A percentile compares a stretch with the other conserved stretches of the same genome.
Evolutionary conservation across 306 rosid genomes (phyloP).

Genomic region (Cicer yamashitae): DNA sequence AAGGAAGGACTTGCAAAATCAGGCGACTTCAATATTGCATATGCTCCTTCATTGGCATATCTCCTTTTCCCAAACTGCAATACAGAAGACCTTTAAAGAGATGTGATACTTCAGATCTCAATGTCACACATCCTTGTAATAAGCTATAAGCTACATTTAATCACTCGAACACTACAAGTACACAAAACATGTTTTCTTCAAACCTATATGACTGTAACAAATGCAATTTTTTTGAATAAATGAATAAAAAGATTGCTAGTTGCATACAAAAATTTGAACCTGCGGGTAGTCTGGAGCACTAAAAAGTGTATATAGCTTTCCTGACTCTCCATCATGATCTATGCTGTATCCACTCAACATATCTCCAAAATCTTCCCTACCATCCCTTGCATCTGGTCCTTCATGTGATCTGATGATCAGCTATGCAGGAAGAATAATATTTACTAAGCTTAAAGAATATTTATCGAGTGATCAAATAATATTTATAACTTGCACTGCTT

Average conservation of each 20-base stretch:
- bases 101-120: slow-evolving; percentile 41
- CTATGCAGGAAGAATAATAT: slow-evolving; percentile 57
- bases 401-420: slow-evolving; percentile 94
- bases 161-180: slow-evolving; percentile 17
- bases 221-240: slow-evolving; percentile 20
- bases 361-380: slow-evolving; percentile 72
- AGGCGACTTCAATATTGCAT: slow-evolving; percentile 74
- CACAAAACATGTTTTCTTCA: slow-evolving; percentile 30
- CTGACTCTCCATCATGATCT: slow-evolving; percentile 82
- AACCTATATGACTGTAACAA: slow-evolving; percentile 18
- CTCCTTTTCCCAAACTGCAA: slow-evolving; percentile 72
- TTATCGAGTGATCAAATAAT: slow-evolving; percentile 7
- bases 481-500: neutral
- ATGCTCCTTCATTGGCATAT: slow-evolving; percentile 80
- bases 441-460: slow-evolving; percentile 32
- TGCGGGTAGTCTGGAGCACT: slow-evolving; percentile 89
- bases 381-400: slow-evolving; percentile 87
- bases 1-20: slow-evolving; percentile 75
- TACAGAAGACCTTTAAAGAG: slow-evolving; percentile 40
- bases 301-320: slow-evolving; percentile 82
- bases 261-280: slow-evolving; percentile 56
- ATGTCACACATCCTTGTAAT: slow-evolving; percentile 16
- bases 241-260: slow-evolving; percentile 35
- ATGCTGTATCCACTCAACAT: slow-evolving; percentile 77
- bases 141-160: slow-evolving; percentile 26